Evolutionary conservation across 2,329 filamentous ascomycete genomes (phyloP), one percentile per base, ranked within the genome.

Genomic region (Pseudohalonectria lignicola): DNA sequence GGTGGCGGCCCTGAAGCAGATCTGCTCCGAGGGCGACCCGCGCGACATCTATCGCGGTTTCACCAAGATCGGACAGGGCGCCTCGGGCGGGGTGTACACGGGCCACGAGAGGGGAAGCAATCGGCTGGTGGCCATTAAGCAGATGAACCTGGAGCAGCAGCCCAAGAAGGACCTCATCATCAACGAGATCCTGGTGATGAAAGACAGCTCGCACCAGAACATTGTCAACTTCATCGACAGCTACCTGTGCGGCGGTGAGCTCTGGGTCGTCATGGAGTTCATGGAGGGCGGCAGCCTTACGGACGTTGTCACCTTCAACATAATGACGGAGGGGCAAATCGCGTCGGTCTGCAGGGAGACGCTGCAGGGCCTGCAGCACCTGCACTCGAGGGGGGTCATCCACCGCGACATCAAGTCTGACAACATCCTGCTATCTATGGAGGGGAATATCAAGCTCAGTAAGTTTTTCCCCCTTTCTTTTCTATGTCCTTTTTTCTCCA

Each of bases 211-310:
- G 41, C 92, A 98, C 57, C 90, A 87, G 52, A 96, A 96, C 57
- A 94, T 98, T 61, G 92, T 98, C 62, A 98, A 98, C 61, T 98
- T 96, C 61, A 90, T 96, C 64, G 92, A 96, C 66, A 95, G 88
- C 57, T 96, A 88, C 59, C 69, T 98, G 10, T 82, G 88, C 41
- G 75, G 77, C 11, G 85, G 90, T 31, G 92, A 96, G 59, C 67
- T 98, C 21, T 98, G 92, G 92, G 92, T 98, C 2, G 86, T 96
- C 25, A 98, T 98, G 92, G 92, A 98, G 63, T 98, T 90, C 54
- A 98, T 98, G 92, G 90, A 98, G 60, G 92, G 92, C 42, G 92
- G 92, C 45, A 95, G 87, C 61, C 67, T 98, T 56, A 98, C 92
- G 10, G 92, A 98, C 60, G 92, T 98, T 39, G 92, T 98, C 40